phyloP scores from a whole-genome alignment of 805 yeast species.

The Nakazawaea holstii region DNA sequence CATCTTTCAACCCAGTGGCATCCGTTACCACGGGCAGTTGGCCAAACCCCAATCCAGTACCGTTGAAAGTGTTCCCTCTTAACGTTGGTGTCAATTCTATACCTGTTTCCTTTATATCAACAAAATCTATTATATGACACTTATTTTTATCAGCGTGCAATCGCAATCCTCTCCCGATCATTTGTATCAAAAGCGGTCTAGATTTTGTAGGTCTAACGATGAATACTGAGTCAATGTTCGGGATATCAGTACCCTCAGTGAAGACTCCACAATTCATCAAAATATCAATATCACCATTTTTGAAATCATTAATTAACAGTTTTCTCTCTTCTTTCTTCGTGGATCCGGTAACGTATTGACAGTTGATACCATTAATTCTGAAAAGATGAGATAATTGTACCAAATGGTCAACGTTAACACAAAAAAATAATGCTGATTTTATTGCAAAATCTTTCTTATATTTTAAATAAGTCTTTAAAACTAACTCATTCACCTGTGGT shows the following conservation, averaged over 20 bases:
- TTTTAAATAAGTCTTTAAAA: constrained; percentile 48
- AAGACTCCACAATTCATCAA: constrained; percentile 84
- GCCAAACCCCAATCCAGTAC: constrained; percentile 44
- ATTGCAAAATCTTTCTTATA: constrained; percentile 32
- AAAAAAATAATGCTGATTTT: constrained; percentile 69
- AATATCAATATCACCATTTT: constrained; percentile 58
- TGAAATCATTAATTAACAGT: constrained; percentile 50
- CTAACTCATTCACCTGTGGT: constrained; percentile 46
- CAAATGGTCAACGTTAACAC: constrained; percentile 71
- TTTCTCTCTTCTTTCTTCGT: constrained; percentile 52
- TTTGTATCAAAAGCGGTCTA: constrained; percentile 64
- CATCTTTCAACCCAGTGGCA: constrained; percentile 1
- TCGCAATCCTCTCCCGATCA: constrained; percentile 89
- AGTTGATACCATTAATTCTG: constrained; percentile 53
- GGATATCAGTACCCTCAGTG: constrained; percentile 94
- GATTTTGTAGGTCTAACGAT: constrained; percentile 81
- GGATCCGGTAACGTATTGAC: constrained; percentile 66
- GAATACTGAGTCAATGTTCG: constrained; percentile 76
- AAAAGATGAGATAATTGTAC: constrained; percentile 46
- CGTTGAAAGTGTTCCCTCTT: constrained; percentile 22
- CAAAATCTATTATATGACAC: constrained; percentile 77
- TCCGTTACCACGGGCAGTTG: constrained; percentile 41
- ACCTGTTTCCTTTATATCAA: constrained; percentile 52
- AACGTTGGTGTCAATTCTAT: constrained; percentile 52
- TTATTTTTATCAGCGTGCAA: constrained; percentile 50